These are phyloP conservation scores for Antitrichia curtipendula DNA, from an alignment of 225 moss, liverwort and hornwort species.

Conservation along the genomic window DNA sequence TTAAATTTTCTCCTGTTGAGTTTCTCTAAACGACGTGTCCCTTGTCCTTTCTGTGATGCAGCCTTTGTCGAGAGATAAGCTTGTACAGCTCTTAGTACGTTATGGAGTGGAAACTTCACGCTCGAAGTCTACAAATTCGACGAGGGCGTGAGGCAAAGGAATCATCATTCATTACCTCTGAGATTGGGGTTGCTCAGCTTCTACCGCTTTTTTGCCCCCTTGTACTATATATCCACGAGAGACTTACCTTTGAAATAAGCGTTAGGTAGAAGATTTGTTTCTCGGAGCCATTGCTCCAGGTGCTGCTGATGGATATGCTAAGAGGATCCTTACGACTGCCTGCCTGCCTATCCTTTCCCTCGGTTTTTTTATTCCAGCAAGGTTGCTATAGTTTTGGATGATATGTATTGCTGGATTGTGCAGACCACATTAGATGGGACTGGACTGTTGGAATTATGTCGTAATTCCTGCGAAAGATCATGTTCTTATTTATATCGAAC, in stretches of 20 bases:
- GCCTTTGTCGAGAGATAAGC: conserved; percentile 38
- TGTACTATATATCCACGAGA: conserved; percentile 5
- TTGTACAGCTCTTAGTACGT: conserved; percentile 48
- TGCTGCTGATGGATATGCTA: background rate
- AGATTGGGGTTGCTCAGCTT: background rate
- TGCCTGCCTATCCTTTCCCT: background rate
- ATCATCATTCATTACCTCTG: background rate
- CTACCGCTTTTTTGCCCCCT: conserved; percentile 14
- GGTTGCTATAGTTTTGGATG: background rate
- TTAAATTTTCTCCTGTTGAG: too few relatives aligned
- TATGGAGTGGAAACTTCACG: conserved; percentile 41
- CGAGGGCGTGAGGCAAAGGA: background rate
- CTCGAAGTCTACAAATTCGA: background rate
- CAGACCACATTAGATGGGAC: background rate
- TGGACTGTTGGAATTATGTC: background rate
- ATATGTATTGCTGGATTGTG: background rate
- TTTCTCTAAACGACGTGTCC: background rate
- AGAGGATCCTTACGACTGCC: background rate
- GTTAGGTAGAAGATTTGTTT: background rate
- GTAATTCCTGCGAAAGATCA: background rate
- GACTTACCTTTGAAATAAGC: background rate
- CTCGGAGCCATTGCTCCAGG: conserved; percentile 29
- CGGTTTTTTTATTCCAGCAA: conserved; percentile 14
- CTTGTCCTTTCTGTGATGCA: background rate
- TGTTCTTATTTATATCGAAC: background rate